A percentile compares a stretch with the other conserved stretches of the same genome.
Evolutionary conservation across 2,329 filamentous ascomycete genomes (phyloP).

Genomic region (Escovopsis sp.): DNA sequence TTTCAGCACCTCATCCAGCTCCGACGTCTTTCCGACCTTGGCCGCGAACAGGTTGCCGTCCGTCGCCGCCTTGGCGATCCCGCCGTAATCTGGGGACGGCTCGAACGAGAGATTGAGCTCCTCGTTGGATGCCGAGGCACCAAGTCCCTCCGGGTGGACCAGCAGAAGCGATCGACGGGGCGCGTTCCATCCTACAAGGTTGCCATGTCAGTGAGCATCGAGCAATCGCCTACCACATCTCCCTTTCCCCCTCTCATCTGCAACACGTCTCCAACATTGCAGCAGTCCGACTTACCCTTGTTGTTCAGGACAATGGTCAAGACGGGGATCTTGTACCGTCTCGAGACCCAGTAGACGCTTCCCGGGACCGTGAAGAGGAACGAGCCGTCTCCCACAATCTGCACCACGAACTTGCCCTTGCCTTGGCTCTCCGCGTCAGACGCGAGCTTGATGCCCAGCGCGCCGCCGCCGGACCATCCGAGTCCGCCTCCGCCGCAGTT

Average conservation of each 20-base stretch:
- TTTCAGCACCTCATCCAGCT: conserved; percentile 32
- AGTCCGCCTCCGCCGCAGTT: conserved; percentile 72
- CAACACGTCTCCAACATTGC: no score
- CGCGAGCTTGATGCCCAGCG: conserved; percentile 64
- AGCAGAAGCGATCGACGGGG: conserved; percentile 41
- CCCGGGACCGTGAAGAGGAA: conserved; percentile 40
- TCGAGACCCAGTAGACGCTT: conserved; percentile 42
- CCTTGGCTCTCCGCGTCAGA: conserved; percentile 27
- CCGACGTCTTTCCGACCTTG: conserved; percentile 29
- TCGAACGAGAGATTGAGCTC: conserved; percentile 48
- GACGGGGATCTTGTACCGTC: conserved; percentile 38
- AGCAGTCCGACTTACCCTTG: conserved; percentile 24
- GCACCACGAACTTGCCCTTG: conserved; percentile 36
- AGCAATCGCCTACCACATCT: background rate
- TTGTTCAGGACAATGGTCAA: conserved; percentile 43
- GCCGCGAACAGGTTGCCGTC: conserved; percentile 38
- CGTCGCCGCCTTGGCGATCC: conserved; percentile 45
- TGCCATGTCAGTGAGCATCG: conserved; percentile 2
- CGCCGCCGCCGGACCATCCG: conserved; percentile 65
- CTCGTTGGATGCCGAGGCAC: conserved; percentile 40
- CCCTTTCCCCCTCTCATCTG: no score
- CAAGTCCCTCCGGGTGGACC: conserved; percentile 43
- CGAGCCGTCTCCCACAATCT: conserved; percentile 43
- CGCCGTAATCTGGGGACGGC: conserved; percentile 42
- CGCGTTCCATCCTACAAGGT: conserved; percentile 39